Evolutionary conservation across 257 asterid genomes (phyloP).

Genomic region (Solanum infundibuliforme): DNA sequence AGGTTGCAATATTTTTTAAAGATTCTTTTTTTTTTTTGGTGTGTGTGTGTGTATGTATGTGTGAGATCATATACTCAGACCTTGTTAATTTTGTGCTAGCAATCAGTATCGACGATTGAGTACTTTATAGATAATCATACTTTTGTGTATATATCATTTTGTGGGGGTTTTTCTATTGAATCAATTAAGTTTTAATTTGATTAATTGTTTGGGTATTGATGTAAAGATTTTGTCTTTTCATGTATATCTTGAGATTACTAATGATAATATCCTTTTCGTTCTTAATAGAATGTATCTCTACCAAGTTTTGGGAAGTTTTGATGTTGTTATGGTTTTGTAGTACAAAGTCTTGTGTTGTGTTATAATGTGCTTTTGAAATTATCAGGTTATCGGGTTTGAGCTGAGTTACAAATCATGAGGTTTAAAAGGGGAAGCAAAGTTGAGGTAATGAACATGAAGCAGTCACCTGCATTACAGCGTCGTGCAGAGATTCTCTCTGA

Average conservation of each 20-base stretch:
- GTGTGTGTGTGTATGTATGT: too few relatives aligned
- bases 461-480: constrained; percentile 24
- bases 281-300: not conserved
- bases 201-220: not conserved
- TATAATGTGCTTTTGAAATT: not conserved
- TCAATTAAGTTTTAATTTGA: not conserved
- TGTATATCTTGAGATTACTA: not conserved
- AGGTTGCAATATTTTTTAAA: not conserved
- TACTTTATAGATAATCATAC: not conserved
- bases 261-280: not conserved
- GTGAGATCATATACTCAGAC: not conserved
- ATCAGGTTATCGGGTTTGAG: not conserved
- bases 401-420: constrained; percentile 17
- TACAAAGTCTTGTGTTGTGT: not conserved
- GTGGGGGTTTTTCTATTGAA: not conserved
- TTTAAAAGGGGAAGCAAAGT: constrained; percentile 24
- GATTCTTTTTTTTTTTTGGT: not conserved
- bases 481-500: constrained; percentile 18
- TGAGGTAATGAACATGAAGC: constrained; percentile 21
- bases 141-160: not conserved
- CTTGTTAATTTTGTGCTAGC: not conserved
- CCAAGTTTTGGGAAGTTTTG: not conserved
- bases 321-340: not conserved
- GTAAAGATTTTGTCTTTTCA: not conserved
- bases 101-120: not conserved